A percentile compares a stretch with the other conserved stretches of the same genome.
These are phyloP conservation scores for Monascus purpureus DNA, from an alignment of 495 filamentous ascomycete species.

Conservation along the genomic window DNA sequence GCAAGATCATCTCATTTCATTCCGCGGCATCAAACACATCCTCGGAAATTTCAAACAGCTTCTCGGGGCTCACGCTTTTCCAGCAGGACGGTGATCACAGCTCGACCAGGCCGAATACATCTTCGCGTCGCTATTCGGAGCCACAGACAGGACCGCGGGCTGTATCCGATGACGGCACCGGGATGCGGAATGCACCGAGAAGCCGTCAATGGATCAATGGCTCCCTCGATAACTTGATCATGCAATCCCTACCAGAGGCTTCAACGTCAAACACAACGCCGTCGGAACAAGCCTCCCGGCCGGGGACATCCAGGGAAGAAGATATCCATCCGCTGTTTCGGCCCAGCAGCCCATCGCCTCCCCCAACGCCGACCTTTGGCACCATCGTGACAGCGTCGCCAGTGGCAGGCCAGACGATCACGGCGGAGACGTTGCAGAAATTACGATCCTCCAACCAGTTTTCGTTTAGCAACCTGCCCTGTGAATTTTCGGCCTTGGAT, in stretches of 20 bases:
- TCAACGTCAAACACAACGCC: constrained; percentile 1
- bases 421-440: constrained; percentile 42
- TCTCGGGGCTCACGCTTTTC: constrained; percentile 22
- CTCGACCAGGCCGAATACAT: constrained; percentile 10
- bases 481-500: constrained; percentile 14
- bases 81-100: constrained; percentile 14
- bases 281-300: constrained; percentile 1
- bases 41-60: constrained; percentile 20
- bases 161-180: constrained; percentile 3
- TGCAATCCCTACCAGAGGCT: constrained; percentile 10
- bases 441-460: constrained; percentile 56
- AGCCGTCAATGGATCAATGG: constrained; percentile 8
- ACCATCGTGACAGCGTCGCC: constrained; percentile 61
- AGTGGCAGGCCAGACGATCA: constrained; percentile 51
- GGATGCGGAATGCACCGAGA: constrained; percentile 3
- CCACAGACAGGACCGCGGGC: constrained; percentile 2
- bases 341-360: constrained; percentile 55
- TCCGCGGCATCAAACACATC: constrained; percentile 11
- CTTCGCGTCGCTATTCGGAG: constrained; percentile 7
- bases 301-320: constrained; percentile 36
- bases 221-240: constrained; percentile 17
- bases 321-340: constrained; percentile 83
- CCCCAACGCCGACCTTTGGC: constrained; percentile 50
- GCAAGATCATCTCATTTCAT: constrained; percentile 1
- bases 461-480: constrained; percentile 12